These are phyloP conservation scores for Celoporthe dispersa DNA, from an alignment of 2,329 filamentous ascomycete species.

Conservation along the genomic window DNA sequence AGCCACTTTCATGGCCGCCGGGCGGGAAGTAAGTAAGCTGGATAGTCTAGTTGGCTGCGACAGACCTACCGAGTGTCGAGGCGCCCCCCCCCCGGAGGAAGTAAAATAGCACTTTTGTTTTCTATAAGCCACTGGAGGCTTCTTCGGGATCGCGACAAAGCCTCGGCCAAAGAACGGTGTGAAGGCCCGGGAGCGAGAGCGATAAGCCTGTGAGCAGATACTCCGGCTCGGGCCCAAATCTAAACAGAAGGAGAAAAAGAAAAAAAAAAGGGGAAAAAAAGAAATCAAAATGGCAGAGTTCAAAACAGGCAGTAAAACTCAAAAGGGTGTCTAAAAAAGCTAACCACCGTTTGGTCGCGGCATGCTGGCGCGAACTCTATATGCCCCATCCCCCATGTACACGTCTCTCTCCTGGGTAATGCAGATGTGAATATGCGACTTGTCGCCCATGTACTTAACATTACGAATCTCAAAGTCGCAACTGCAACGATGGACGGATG, in stretches of 20 bases:
- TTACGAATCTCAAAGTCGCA: neutral
- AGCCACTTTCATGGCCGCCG: neutral
- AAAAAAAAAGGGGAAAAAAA: too few relatives aligned
- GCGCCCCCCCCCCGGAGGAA: neutral
- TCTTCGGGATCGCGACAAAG: neutral
- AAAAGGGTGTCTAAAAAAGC: neutral
- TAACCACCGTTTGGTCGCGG: neutral
- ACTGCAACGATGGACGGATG: neutral
- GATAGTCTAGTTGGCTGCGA: neutral
- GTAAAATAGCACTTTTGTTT: neutral
- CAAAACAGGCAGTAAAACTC: neutral
- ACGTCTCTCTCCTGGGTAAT: neutral
- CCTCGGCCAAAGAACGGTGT: neutral
- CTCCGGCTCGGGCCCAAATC: neutral
- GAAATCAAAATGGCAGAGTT: neutral
- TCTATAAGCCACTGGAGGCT: neutral
- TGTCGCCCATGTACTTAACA: neutral
- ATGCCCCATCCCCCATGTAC: neutral
- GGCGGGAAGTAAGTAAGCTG: constrained; percentile 2
- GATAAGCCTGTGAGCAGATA: neutral
- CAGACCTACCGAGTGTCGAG: neutral
- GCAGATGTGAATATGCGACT: neutral
- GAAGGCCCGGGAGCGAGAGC: neutral
- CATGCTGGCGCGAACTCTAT: constrained; percentile 8
- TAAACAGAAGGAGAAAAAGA: neutral